Percentiles rank a stretch among this genome's conserved stretches.
Conservation (phyloP, 2,329 filamentous ascomycete species). For the Colletotrichum shisoi region DNA sequence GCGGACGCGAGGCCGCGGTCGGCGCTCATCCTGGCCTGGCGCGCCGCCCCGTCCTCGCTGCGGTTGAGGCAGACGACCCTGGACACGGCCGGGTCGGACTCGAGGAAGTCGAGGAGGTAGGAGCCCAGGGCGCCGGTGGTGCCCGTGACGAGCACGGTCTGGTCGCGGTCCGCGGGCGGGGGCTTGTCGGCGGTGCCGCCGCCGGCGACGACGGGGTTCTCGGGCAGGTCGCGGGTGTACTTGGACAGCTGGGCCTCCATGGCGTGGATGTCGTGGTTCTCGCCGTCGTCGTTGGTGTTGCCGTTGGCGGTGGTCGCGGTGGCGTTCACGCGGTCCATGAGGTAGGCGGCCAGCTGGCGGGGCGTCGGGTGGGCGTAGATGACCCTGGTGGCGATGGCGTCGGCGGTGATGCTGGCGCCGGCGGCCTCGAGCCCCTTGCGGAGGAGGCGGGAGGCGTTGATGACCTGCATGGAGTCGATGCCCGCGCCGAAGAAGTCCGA, state of each 20-base stretch:
- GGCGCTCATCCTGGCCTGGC: constrained; percentile 50
- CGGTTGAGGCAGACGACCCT: constrained; percentile 60
- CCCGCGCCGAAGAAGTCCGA: constrained; percentile 52
- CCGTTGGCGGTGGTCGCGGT: not conserved
- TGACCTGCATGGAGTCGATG: constrained; percentile 53
- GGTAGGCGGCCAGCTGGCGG: constrained; percentile 47
- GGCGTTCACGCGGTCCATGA: constrained; percentile 41
- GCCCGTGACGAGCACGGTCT: constrained; percentile 42
- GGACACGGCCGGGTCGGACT: constrained; percentile 47
- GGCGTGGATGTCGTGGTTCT: constrained; percentile 42
- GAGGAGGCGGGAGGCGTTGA: constrained; percentile 50
- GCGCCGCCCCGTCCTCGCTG: constrained; percentile 51
- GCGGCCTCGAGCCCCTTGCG: constrained; percentile 46
- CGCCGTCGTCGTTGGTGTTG: constrained; percentile 13
- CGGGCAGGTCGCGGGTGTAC: constrained; percentile 47
- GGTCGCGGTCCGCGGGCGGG: constrained; percentile 46
- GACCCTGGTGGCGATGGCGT: constrained; percentile 49
- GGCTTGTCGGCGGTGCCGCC: constrained; percentile 41
- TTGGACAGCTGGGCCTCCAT: constrained; percentile 50
- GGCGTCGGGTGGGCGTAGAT: constrained; percentile 53
- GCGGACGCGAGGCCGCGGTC: constrained; percentile 51
- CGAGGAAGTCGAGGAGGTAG: constrained; percentile 45
- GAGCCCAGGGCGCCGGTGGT: constrained; percentile 33
- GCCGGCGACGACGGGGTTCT: constrained; percentile 16
- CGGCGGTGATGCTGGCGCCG: constrained; percentile 47